Evolutionary conservation across 257 asterid species (phyloP).

Genomic region (Coffea eugenioides): DNA sequence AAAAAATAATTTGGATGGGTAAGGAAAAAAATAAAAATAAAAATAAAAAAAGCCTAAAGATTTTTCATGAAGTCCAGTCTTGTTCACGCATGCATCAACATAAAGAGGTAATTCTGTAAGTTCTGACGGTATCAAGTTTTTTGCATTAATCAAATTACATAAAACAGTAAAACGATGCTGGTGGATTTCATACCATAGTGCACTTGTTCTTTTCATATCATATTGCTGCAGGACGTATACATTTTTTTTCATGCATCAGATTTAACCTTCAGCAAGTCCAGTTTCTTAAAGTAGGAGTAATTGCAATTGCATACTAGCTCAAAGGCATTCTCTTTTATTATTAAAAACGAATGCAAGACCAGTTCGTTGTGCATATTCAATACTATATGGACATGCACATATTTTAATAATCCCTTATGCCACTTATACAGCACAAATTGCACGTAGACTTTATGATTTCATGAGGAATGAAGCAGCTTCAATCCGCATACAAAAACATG

Average conservation of each 20-base stretch:
- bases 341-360: not conserved
- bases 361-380: not conserved
- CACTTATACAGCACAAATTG: slow-evolving; percentile 59
- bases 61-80: not conserved
- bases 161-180: not conserved
- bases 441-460: slow-evolving; percentile 60
- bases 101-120: not conserved
- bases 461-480: slow-evolving; percentile 90
- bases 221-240: not conserved
- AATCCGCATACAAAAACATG: slow-evolving; percentile 76
- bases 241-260: not conserved
- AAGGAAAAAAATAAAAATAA: too few species aligned
- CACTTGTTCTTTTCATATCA: not conserved
- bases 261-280: not conserved
- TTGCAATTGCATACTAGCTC: not conserved
- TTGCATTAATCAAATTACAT: not conserved
- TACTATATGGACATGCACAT: not conserved
- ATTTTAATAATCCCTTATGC: slow-evolving; percentile 1
- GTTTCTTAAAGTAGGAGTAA: not conserved
- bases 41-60: not conserved
- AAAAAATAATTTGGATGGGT: slow-evolving; percentile 65
- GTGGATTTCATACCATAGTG: not conserved
- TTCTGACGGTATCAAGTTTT: not conserved
- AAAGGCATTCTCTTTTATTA: not conserved
- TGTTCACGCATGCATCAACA: not conserved